Evolutionary conservation across 176 grass and related monocot genomes (phyloP).

Genomic region (Bothriochloa decipiens): DNA sequence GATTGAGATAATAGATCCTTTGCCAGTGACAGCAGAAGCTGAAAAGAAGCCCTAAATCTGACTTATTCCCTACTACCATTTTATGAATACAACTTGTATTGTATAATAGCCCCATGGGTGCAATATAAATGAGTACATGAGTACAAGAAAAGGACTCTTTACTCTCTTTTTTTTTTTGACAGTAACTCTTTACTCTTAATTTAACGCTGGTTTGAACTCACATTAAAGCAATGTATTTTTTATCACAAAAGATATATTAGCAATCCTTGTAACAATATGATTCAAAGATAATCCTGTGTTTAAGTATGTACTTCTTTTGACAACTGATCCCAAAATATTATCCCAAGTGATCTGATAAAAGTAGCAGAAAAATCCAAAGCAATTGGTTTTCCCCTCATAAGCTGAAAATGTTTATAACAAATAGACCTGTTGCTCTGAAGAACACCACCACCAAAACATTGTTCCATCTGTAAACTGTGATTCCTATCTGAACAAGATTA

Average conservation of each 20-base stretch:
- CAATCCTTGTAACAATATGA: background rate
- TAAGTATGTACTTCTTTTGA: background rate
- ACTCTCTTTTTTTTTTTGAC: background rate
- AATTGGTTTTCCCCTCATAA: background rate
- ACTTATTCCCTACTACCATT: background rate
- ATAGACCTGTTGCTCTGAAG: background rate
- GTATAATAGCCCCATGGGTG: background rate
- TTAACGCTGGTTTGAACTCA: background rate
- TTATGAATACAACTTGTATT: background rate
- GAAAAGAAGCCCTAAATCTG: background rate
- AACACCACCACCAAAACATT: background rate
- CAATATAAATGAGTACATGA: background rate
- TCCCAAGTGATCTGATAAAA: background rate
- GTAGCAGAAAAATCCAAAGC: background rate
- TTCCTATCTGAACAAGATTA: slow-evolving; percentile 4
- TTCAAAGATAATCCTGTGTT: background rate
- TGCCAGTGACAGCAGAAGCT: background rate
- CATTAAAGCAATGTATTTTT: background rate
- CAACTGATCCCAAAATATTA: background rate
- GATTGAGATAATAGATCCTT: background rate
- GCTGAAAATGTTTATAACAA: background rate
- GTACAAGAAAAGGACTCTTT: background rate
- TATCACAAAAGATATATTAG: background rate
- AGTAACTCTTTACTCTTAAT: background rate
- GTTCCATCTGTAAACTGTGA: slow-evolving; percentile 1